Percentiles rank a stretch among this genome's conserved stretches.
Evolutionary conservation across 108 stramenopile genomes (phyloP).

Genomic region (Cylindrotheca fusiformis): DNA sequence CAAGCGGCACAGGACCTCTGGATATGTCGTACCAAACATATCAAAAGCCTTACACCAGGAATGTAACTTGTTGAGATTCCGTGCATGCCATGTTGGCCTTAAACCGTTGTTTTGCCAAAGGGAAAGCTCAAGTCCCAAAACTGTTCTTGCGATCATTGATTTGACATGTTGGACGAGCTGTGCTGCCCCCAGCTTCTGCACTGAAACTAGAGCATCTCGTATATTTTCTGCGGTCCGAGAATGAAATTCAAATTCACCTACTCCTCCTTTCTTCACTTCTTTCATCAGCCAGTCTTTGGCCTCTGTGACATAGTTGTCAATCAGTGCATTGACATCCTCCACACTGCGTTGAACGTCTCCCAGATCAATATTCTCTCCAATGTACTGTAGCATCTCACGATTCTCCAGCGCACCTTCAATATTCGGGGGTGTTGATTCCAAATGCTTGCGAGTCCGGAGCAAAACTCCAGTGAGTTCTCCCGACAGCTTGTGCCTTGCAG

Average conservation of each 20-base stretch:
- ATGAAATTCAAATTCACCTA: background rate
- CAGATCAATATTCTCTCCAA: constrained; percentile 8
- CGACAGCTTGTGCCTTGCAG: constrained; percentile 36
- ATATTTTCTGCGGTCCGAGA: background rate
- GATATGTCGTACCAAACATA: background rate
- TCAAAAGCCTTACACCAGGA: background rate
- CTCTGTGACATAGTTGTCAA: background rate
- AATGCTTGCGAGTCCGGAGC: background rate
- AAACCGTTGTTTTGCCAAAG: background rate
- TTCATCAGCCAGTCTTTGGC: background rate
- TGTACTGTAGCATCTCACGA: constrained; percentile 21
- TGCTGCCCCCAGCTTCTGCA: background rate
- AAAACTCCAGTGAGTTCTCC: constrained; percentile 19
- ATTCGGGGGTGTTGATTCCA: constrained; percentile 7
- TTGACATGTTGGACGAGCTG: background rate
- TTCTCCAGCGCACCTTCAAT: constrained; percentile 24
- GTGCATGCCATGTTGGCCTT: background rate
- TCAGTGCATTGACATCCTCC: background rate
- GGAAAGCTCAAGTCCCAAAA: background rate
- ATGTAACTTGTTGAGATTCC: background rate
- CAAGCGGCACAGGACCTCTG: background rate
- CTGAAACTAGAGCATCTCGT: background rate
- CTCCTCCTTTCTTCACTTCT: background rate
- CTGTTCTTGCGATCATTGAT: background rate
- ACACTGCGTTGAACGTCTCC: background rate